A percentile compares a stretch with the other conserved stretches of the same genome.
Conservation (phyloP, 805 yeast species). For the Monosporozyma aquatica region DNA sequence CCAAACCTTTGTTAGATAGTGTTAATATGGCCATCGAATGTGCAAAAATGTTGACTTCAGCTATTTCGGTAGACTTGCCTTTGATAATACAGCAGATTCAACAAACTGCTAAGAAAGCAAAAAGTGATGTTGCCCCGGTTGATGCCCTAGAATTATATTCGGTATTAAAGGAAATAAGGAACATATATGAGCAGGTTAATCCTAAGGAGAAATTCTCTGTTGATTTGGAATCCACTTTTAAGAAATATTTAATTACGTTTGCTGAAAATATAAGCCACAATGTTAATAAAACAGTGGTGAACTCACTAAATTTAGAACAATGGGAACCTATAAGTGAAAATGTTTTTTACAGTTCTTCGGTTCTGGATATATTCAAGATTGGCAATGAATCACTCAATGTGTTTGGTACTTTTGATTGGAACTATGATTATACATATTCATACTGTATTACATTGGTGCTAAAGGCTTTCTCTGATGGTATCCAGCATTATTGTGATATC, state of each 20-base stretch:
- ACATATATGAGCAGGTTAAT: conserved; percentile 41
- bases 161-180: conserved; percentile 43
- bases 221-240: conserved; percentile 49
- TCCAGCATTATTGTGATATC: conserved; percentile 41
- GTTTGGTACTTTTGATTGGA: conserved; percentile 59
- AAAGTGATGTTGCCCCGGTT: conserved; percentile 36
- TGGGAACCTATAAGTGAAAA: conserved; percentile 45
- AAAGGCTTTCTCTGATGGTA: conserved; percentile 53
- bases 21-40: conserved; percentile 43
- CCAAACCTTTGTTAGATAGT: conserved; percentile 50
- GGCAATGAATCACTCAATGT: conserved; percentile 49
- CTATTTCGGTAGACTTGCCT: conserved; percentile 45
- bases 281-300: conserved; percentile 40
- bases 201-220: conserved; percentile 39
- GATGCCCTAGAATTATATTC: conserved; percentile 53
- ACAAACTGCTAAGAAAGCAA: conserved; percentile 23
- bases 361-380: conserved; percentile 56
- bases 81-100: conserved; percentile 43
- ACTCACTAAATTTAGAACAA: conserved; percentile 49
- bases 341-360: conserved; percentile 47
- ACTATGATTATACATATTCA: conserved; percentile 52
- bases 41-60: conserved; percentile 40
- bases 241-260: conserved; percentile 35
- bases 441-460: conserved; percentile 50
- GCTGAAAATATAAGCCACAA: conserved; percentile 38